Conservation (phyloP, 2,329 filamentous ascomycete species). For the Bipolaris victoriae region DNA sequence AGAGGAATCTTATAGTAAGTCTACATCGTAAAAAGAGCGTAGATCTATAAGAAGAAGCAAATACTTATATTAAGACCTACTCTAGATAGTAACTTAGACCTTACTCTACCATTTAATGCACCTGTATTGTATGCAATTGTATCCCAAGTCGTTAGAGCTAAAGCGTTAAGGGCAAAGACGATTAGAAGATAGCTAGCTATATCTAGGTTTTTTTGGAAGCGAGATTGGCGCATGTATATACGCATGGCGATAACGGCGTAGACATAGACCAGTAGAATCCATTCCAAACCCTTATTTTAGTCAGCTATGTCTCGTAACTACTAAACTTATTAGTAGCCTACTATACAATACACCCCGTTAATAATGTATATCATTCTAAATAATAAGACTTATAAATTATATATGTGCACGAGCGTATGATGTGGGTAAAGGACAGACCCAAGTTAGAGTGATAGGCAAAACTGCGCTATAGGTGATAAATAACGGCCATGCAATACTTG, state of each 20-base stretch:
- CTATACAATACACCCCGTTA: neutral
- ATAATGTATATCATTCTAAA: neutral
- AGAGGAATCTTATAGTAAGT: neutral
- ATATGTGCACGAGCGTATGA: neutral
- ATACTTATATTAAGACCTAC: neutral
- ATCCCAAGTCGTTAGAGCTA: neutral
- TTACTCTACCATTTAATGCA: neutral
- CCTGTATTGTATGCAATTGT: neutral
- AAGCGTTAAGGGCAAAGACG: neutral
- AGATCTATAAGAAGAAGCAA: neutral
- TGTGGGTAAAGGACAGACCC: neutral
- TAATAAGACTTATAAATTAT: neutral
- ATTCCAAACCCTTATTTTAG: neutral
- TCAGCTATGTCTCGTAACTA: neutral
- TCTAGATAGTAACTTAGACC: neutral
- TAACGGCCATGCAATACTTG: neutral
- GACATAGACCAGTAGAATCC: neutral
- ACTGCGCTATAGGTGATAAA: neutral
- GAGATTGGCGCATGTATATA: neutral
- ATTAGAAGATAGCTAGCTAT: neutral
- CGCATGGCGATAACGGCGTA: neutral
- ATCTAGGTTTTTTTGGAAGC: neutral
- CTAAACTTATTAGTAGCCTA: neutral
- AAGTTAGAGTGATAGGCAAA: neutral
- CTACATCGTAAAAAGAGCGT: neutral